Percentiles rank a stretch among this genome's conserved stretches.
Conservation (phyloP, 768 basidiomycete species). For the Lepiota venenata region DNA sequence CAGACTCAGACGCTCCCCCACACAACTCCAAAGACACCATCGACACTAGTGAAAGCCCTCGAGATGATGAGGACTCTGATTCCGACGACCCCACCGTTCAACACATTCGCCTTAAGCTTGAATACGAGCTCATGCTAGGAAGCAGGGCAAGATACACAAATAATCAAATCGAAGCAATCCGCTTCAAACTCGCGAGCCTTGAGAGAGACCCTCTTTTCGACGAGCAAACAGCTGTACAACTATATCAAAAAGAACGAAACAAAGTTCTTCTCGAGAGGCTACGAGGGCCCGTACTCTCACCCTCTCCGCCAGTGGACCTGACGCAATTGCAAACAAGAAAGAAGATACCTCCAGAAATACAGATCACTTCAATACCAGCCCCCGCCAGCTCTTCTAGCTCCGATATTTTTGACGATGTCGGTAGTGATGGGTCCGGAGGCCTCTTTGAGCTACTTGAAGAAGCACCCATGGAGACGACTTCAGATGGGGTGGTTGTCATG, state of each 20-base stretch:
- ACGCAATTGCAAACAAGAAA: neutral
- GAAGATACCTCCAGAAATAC: neutral
- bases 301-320: neutral
- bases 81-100: conserved; percentile 53
- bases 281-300: conserved; percentile 14
- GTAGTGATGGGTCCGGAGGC: conserved; percentile 51
- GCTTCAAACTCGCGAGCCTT: conserved; percentile 37
- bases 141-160: conserved; percentile 24
- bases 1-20: neutral
- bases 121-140: conserved; percentile 42
- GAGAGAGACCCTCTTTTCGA: conserved; percentile 70
- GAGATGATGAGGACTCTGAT: conserved; percentile 22
- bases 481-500: conserved; percentile 47
- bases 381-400: conserved; percentile 9
- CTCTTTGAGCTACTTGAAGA: conserved; percentile 74
- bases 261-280: conserved; percentile 46
- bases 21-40: neutral
- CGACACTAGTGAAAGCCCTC: neutral
- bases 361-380: neutral
- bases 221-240: conserved; percentile 56
- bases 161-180: conserved; percentile 33
- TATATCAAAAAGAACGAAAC: conserved; percentile 51
- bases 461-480: conserved; percentile 55
- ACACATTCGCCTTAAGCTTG: conserved; percentile 62
- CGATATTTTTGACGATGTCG: conserved; percentile 53